Percentiles rank a stretch among this genome's conserved stretches.
Evolutionary conservation across 176 grass and related monocot genomes (phyloP).

Genomic region (Oryza glumipatula): DNA sequence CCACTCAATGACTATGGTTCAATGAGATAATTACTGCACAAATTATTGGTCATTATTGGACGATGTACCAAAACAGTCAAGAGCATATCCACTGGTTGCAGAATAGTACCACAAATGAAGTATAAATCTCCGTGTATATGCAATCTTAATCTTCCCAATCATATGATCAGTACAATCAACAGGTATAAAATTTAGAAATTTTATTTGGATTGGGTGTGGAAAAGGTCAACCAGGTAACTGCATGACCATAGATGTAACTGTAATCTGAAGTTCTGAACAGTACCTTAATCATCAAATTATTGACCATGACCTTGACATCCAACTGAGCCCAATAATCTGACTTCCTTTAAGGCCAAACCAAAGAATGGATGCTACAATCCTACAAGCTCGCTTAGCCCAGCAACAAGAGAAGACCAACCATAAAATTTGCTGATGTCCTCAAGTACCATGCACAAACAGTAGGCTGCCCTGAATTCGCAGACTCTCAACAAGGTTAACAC

Average conservation of each 20-base stretch:
- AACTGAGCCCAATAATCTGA: constrained; percentile 46
- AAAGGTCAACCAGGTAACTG: constrained; percentile 13
- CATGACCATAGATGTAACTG: constrained; percentile 23
- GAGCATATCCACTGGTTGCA: too few relatives aligned
- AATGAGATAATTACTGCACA: too few relatives aligned
- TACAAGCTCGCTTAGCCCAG: background rate
- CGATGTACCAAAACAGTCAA: too few relatives aligned
- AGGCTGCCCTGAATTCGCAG: background rate
- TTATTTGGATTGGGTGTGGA: constrained; percentile 12
- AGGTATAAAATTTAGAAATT: constrained; percentile 25
- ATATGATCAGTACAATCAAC: constrained; percentile 2
- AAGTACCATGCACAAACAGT: background rate
- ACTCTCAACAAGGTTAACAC: constrained; percentile 4
- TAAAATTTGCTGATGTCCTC: background rate
- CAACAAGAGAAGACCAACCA: background rate
- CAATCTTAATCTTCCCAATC: too few relatives aligned
- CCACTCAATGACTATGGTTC: too few relatives aligned
- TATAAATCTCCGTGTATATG: too few relatives aligned
- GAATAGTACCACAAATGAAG: too few relatives aligned
- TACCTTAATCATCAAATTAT: constrained; percentile 78
- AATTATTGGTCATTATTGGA: too few relatives aligned
- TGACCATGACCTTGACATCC: constrained; percentile 51
- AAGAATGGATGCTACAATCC: background rate
- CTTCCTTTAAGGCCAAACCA: constrained; percentile 46
- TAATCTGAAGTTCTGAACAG: background rate